phyloP scores from a whole-genome alignment of 306 rosid species.

The Pueraria montana region DNA sequence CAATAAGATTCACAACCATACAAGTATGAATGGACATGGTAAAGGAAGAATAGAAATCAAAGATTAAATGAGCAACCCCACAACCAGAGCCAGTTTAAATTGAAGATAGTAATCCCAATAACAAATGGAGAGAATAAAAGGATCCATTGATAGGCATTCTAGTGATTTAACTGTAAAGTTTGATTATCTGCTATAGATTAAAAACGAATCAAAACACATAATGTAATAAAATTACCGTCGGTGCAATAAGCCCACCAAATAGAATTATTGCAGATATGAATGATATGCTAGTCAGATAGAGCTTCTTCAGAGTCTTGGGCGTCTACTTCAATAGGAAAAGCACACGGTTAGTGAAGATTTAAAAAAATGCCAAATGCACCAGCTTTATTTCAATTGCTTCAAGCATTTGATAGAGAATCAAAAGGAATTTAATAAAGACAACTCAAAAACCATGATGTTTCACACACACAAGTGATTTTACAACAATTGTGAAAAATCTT shows the following conservation, averaged over 20 bases:
- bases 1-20: not conserved
- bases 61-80: not conserved
- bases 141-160: not conserved
- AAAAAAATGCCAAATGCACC: conserved; percentile 8
- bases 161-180: not conserved
- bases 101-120: conserved; percentile 20
- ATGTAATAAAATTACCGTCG: conserved; percentile 71
- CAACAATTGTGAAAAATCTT: conserved; percentile 18
- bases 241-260: conserved; percentile 94
- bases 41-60: conserved; percentile 28
- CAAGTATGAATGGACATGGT: not conserved
- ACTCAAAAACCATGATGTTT: not conserved
- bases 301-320: conserved; percentile 86
- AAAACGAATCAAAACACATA: not conserved
- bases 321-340: conserved; percentile 65
- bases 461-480: not conserved
- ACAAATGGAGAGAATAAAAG: conserved; percentile 21
- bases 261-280: conserved; percentile 78
- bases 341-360: conserved; percentile 24
- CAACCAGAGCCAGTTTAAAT: not conserved
- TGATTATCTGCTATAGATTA: conserved; percentile 14
- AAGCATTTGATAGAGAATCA: conserved; percentile 37
- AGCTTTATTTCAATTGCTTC: conserved; percentile 18
- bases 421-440: conserved; percentile 19
- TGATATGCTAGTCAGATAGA: conserved; percentile 74